Conservation (phyloP, 2,329 filamentous ascomycete species). For the Penicillium sp. region DNA sequence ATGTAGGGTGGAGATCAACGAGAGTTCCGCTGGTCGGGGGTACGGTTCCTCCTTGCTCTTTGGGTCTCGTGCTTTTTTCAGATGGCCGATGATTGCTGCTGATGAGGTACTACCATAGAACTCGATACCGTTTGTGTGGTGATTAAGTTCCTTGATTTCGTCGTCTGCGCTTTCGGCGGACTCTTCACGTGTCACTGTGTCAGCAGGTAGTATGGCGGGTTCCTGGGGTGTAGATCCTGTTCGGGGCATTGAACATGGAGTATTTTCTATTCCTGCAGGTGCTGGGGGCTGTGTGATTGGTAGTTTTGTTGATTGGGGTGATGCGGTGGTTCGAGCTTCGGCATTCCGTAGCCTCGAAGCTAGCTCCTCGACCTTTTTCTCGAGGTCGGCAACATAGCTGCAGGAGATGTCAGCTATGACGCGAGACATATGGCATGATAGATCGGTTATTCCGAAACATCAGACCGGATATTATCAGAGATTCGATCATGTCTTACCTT, state of each 20-base stretch:
- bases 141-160: conserved; percentile 54
- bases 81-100: conserved; percentile 52
- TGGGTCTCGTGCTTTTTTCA: conserved; percentile 43
- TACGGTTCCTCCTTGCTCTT: conserved; percentile 25
- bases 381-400: conserved; percentile 47
- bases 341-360: conserved; percentile 34
- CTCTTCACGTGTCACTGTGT: conserved; percentile 28
- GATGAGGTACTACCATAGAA: conserved; percentile 58
- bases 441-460: too few relatives aligned
- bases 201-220: conserved; percentile 21
- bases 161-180: conserved; percentile 39
- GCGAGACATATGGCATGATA: background rate
- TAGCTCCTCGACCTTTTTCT: conserved; percentile 42
- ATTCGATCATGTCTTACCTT: conserved; percentile 26
- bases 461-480: too few relatives aligned
- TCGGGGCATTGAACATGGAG: conserved; percentile 35
- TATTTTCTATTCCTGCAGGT: conserved; percentile 26
- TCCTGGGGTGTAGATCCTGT: conserved; percentile 30
- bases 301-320: conserved; percentile 19
- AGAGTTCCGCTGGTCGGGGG: conserved; percentile 36
- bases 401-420: conserved; percentile 12
- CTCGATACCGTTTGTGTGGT: conserved; percentile 54
- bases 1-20: conserved; percentile 54
- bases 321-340: conserved; percentile 29
- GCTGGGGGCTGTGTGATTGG: conserved; percentile 12